Base-by-base conservation (phyloP, 2,329 filamentous ascomycete species). In the Cladosporium cucumerinum region DNA sequence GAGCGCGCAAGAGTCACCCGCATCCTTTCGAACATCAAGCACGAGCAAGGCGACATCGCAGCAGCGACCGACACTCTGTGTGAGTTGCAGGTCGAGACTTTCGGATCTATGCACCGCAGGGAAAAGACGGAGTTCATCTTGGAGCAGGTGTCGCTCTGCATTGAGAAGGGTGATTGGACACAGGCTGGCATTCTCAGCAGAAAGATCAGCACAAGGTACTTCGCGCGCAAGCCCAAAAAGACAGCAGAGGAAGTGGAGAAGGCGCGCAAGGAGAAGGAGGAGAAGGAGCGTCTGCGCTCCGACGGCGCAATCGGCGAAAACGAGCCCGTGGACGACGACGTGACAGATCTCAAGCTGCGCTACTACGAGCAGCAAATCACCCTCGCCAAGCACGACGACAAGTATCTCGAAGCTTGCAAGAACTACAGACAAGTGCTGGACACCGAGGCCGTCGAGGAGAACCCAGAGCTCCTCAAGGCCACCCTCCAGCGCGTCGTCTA, bases 81-180 rank as follows among this genome's bases (percentile, higher is more conserved):
- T 80, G 95, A 99, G 82, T 85, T 99, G 66, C 95, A 99, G 78
- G 95, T 99, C 58, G 95, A 99, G 84, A 99, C 95, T 0, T 99
- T 99, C 78, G 95, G 95, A 10, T 98, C 94, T 25, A 99, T 99
- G 95, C 90, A 92, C 69, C 86, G 95, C 72, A 87, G 95, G 72
- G 95, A 99, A 79, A 99, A 99, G 89, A 97, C 93, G 5, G 95
- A 98, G 75, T 99, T 99, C 77, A 99, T 99, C 74, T 84, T 99
- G 61, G 91, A 96, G 68, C 95, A 99, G 80, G 94, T 98, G 48
- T 86, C 88, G 36, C 86, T 99, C 61, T 99, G 95, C 82, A 98
- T 99, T 77, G 90, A 97, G 80, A 94, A 89, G 74, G 91, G 89
- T 65, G 95, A 99, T 78, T 99, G 93, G 93, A 96, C 90, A 72